Evolutionary conservation across 2,329 filamentous ascomycete species (phyloP), one percentile per base, ranked within the genome.

Genomic region (Cordyceps javanica): DNA sequence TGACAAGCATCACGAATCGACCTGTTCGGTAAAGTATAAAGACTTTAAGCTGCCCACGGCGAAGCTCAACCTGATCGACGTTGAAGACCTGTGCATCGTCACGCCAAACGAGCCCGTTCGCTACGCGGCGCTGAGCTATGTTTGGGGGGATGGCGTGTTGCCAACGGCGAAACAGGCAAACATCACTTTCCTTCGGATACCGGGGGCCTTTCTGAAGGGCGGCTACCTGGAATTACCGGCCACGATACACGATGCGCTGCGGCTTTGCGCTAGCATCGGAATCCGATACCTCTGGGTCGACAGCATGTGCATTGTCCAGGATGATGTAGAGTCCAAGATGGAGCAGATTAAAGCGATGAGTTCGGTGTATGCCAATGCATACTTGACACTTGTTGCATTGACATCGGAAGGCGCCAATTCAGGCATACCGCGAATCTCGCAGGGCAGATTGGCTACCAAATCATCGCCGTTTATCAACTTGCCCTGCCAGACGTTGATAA

Each of bases 241-340:
- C 26, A 59, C 57, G 5, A 51, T 59, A 45, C 49, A 59, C 26
- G 57, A 59, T 34, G 45, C 52, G n/a, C 25, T 59, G 5, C 51
- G 51, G 23, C 25, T 59, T 14, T 59, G 57, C 23, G 46, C 57
- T 32, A 38, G n/a, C 2, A 49, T 59, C n/a, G 57, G 51, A 2
- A 56, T 59, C 10, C 51, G 57, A 28, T 58, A 60, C 38, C 59
- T 60, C 19, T 60, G 59, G 55, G 59, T 60, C n/a, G 59, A 60
- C 39, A 58, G 55, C 14, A n/a, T 60, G 51, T 60, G 55, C 46
- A 56, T 59, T 19, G 38, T 58, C 13, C 55, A 56, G 48, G 51
- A 58, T 32, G 59, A 59, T 26, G 7, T 34, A 5, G 55, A 49
- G 30, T 44, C 38, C 11, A 58, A 60, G 14, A 41, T 50, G 49